Evolutionary conservation across 441 rosid genomes (phyloP), one percentile per base, ranked within the genome.

Genomic region (Syzygium malaccense): DNA sequence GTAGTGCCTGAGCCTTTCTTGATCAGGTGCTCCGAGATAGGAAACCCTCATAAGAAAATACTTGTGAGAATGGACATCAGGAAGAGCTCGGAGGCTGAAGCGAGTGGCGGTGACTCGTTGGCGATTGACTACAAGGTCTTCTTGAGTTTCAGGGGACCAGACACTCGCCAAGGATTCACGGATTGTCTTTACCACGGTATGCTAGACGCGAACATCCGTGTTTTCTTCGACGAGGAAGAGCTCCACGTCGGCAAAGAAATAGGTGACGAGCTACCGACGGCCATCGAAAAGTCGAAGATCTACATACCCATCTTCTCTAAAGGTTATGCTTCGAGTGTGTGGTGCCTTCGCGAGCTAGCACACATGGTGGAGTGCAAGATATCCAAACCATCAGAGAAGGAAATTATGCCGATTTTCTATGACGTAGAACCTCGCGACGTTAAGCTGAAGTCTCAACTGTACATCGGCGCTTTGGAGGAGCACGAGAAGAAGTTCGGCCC

Each of bases 151-250:
- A 60, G 32, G 13, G 66, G 66, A 17, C 32, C 7, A 0, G 66
- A 60, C 30, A 60, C 17, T 28, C 32, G 32, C 1, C 32, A 60
- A 0, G 66, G 66, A 60, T 60, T 60, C 32, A 5, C 3, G 3
- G 32, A 60, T 60, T 60, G 66, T 8, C 17, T 60, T 0, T 60
- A 60, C 13, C 15, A 0, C 32, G 13, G 0, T 15, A 60, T 60
- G 66, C 66, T 12, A 28, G 66, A 28, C 4, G 66, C 17, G 13
- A 60, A 60, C 66, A 60, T 60, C 66, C 17, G 6, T 13, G 66
- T 60, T 7, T 60, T 60, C 66, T 30, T 28, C 0, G 32, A 60
- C 0, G 15, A 60, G 17, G 32, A 60, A 60, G 32, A 60, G 66
- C 66, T 60, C 1, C 66, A 13, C 0, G 17, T 60, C 0, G 32